phyloP scores from a whole-genome alignment of 106 monocot genomes.

The Allium cepa region DNA sequence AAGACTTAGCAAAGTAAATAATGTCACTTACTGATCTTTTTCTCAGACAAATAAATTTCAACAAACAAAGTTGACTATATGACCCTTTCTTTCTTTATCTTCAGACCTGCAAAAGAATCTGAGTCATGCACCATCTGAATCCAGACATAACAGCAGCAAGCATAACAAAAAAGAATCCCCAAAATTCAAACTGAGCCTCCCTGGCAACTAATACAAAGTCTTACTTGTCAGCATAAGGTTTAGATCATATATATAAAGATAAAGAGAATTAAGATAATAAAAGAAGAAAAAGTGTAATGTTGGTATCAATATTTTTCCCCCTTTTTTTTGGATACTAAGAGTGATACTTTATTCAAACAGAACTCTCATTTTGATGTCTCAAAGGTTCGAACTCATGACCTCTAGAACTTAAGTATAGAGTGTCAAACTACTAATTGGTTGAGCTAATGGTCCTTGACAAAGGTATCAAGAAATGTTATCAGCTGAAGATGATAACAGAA shows the following conservation, averaged over 20 bases:
- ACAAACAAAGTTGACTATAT: not conserved
- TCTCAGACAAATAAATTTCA: conserved; percentile 2
- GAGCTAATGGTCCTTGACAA: too few relatives aligned
- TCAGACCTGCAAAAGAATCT: conserved; percentile 93
- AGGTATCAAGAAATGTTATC: too few relatives aligned
- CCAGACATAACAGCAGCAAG: conserved; percentile 90
- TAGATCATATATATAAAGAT: not conserved
- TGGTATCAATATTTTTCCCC: too few relatives aligned
- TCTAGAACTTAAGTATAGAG: too few relatives aligned
- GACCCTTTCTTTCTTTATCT: too few relatives aligned
- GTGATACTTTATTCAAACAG: too few relatives aligned
- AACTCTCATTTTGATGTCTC: too few relatives aligned
- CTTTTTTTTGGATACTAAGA: too few relatives aligned
- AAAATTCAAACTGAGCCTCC: conserved; percentile 84
- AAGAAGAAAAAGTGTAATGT: not conserved
- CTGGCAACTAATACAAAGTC: conserved; percentile 56
- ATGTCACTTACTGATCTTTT: not conserved
- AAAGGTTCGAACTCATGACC: too few relatives aligned
- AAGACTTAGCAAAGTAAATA: conserved; percentile 4
- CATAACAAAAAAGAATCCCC: conserved; percentile 92
- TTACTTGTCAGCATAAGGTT: conserved; percentile 4
- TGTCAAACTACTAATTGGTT: too few relatives aligned
- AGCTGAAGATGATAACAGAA: too few relatives aligned
- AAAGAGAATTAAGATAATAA: not conserved
- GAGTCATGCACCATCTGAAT: conserved; percentile 95